phyloP scores from a whole-genome alignment of 2,329 filamentous ascomycete genomes.

The Stachybotrys elegans region DNA sequence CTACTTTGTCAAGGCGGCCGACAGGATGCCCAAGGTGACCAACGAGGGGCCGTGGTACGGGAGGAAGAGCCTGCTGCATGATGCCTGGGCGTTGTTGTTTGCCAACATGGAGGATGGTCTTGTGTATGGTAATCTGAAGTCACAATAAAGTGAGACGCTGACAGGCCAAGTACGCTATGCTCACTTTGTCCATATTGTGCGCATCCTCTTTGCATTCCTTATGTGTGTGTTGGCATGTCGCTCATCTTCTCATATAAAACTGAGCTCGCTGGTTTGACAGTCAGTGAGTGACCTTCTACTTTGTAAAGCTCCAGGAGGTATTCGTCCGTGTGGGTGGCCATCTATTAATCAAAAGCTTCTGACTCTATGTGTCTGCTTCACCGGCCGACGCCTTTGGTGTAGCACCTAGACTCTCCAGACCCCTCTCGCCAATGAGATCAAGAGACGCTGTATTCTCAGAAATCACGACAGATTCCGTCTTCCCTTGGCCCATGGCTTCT shows the following conservation, averaged over 20 bases:
- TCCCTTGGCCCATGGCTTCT: slow-evolving; percentile 32
- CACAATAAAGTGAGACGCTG: too few relatives aligned
- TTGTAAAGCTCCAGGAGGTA: too few relatives aligned
- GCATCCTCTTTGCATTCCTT: neutral
- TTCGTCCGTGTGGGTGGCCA: neutral
- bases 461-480: slow-evolving; percentile 10
- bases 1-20: slow-evolving; percentile 29
- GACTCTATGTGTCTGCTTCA: too few relatives aligned
- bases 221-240: too few relatives aligned
- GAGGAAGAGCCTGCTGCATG: slow-evolving; percentile 21
- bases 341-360: too few relatives aligned
- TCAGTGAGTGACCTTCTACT: too few relatives aligned
- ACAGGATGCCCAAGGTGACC: slow-evolving; percentile 31
- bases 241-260: too few relatives aligned
- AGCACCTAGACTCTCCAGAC: slow-evolving; percentile 29
- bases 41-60: slow-evolving; percentile 30
- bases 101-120: slow-evolving; percentile 25
- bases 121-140: slow-evolving; percentile 21
- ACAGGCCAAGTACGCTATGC: too few relatives aligned
- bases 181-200: too few relatives aligned
- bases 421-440: slow-evolving; percentile 24
- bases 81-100: slow-evolving; percentile 23
- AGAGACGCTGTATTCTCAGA: slow-evolving; percentile 9
- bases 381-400: slow-evolving; percentile 15
- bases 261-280: too few relatives aligned